A percentile compares a stretch with the other conserved stretches of the same genome.
These are phyloP conservation scores for Rhytidhysteron rufulum DNA, from an alignment of 2,329 filamentous ascomycete species.

Conservation along the genomic window DNA sequence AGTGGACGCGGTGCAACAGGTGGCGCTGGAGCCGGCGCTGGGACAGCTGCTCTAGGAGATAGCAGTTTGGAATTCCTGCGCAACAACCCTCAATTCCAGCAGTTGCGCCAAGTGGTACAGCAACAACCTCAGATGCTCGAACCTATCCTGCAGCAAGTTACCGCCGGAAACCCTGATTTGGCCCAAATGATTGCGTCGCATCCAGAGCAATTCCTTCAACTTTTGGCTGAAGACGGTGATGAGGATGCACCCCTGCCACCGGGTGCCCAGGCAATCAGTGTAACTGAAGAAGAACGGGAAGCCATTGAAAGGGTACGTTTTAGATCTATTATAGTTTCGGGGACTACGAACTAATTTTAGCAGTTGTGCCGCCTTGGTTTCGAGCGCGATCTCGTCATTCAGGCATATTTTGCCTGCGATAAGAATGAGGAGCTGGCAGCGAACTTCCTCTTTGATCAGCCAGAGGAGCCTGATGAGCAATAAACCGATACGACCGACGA, in stretches of 20 bases:
- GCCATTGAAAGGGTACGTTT: conserved; percentile 84
- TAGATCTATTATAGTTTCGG: not conserved
- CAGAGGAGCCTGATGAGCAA: conserved; percentile 70
- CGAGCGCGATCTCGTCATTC: conserved; percentile 86
- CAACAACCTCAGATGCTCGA: conserved; percentile 98
- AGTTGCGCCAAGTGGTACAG: conserved; percentile 93
- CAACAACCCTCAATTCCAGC: conserved; percentile 96
- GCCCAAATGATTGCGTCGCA: conserved; percentile 89
- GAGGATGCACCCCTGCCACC: conserved; percentile 82
- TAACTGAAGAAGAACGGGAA: conserved; percentile 94
- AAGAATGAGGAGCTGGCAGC: conserved; percentile 98
- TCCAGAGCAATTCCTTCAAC: conserved; percentile 86
- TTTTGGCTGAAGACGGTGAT: conserved; percentile 83
- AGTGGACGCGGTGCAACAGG: conserved; percentile 40
- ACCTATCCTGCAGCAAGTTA: conserved; percentile 94
- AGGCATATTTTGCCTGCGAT: conserved; percentile 98
- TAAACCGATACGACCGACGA: conserved; percentile 8
- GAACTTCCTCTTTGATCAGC: conserved; percentile 97
- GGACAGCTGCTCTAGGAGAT: conserved; percentile 51
- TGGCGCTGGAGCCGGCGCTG: conserved; percentile 50
- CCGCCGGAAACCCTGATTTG: conserved; percentile 89
- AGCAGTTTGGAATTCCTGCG: conserved; percentile 90
- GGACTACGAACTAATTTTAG: conserved; percentile 9
- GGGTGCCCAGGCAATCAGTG: conserved; percentile 81
- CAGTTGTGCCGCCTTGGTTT: conserved; percentile 92